Conservation (phyloP, 495 filamentous ascomycete species). For the Hypomontagnella monticulosa region DNA sequence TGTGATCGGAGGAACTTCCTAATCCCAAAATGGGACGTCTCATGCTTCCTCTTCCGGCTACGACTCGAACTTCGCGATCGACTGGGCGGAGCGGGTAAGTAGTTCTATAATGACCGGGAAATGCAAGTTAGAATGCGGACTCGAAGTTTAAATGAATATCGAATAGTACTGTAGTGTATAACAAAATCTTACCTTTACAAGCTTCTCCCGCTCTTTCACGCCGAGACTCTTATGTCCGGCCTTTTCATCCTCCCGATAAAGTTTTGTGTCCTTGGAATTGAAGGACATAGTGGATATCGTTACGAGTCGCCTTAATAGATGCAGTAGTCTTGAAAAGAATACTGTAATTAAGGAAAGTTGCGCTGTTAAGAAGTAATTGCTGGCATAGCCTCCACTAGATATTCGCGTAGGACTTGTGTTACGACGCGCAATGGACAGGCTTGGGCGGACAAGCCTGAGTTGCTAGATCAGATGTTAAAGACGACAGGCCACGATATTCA, state of each 20-base stretch:
- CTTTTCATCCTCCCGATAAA: constrained; percentile 72
- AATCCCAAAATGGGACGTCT: constrained; percentile 61
- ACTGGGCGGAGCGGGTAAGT: constrained; percentile 71
- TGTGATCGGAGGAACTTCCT: constrained; percentile 73
- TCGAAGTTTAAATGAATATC: constrained; percentile 10
- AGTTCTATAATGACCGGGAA: constrained; percentile 58
- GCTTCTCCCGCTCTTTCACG: constrained; percentile 71
- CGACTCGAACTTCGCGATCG: constrained; percentile 39
- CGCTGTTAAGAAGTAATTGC: constrained; percentile 9
- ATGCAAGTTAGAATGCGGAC: constrained; percentile 30
- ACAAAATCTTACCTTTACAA: constrained; percentile 65
- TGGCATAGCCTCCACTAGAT: constrained; percentile 26
- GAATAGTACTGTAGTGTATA: not conserved
- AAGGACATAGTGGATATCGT: constrained; percentile 59
- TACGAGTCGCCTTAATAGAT: constrained; percentile 3
- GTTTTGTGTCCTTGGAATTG: constrained; percentile 60
- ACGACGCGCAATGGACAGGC: constrained; percentile 32
- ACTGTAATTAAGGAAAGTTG: constrained; percentile 1
- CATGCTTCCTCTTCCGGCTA: constrained; percentile 40
- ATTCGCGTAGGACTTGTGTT: constrained; percentile 12
- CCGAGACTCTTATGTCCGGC: constrained; percentile 67
- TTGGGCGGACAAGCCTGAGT: constrained; percentile 14
- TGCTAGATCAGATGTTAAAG: constrained; percentile 29
- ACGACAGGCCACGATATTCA: constrained; percentile 24
- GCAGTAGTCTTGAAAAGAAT: constrained; percentile 2